A percentile compares a stretch with the other conserved stretches of the same genome.
Conservation (phyloP, 345 rosid species). For the Eucalyptus cloeziana region DNA sequence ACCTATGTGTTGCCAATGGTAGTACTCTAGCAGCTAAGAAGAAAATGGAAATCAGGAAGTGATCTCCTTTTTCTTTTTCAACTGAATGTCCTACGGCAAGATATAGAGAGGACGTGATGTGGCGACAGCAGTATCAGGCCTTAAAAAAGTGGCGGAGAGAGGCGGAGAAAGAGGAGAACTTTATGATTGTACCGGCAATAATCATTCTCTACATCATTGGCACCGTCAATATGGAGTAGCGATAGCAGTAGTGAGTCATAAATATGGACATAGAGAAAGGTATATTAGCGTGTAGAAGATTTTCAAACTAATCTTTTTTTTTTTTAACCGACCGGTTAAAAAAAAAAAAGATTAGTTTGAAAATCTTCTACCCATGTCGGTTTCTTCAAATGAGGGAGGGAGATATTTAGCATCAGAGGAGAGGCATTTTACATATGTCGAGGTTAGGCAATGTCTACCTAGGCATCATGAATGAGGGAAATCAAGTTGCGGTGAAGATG, state of each 20-base stretch:
- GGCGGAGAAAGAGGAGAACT: background rate
- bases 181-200: background rate
- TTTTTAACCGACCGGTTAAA: no score
- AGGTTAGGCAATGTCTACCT: slow-evolving; percentile 14
- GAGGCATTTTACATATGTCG: slow-evolving; percentile 5
- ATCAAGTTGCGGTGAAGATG: slow-evolving; percentile 20
- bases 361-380: background rate
- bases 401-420: slow-evolving; percentile 1
- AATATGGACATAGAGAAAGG: background rate
- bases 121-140: background rate
- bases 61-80: background rate
- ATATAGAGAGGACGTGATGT: background rate
- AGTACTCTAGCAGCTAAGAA: slow-evolving; percentile 7
- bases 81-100: background rate
- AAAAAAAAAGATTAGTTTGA: background rate
- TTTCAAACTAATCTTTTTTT: no score
- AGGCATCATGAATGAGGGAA: slow-evolving; percentile 4
- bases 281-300: background rate
- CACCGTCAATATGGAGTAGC: background rate
- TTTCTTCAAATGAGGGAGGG: background rate
- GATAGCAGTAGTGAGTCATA: background rate
- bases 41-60: slow-evolving; percentile 17
- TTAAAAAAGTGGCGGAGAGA: background rate
- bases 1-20: background rate
- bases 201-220: background rate